These are phyloP conservation scores for Trapa incisa DNA, from an alignment of 345 rosid genomes.

Conservation along the genomic window DNA sequence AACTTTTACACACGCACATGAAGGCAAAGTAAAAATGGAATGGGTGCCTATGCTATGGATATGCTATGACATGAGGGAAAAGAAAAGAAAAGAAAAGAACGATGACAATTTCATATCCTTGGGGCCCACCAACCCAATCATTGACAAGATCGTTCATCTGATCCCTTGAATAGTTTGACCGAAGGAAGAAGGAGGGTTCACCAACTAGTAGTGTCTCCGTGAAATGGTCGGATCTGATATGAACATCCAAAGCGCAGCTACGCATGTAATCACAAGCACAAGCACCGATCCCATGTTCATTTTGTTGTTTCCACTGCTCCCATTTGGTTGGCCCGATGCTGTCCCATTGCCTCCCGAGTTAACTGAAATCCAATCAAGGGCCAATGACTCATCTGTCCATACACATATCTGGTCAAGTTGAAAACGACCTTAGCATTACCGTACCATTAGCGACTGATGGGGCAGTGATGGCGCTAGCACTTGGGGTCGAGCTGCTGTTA, in stretches of 20 bases:
- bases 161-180: no score
- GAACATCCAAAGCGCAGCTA: not conserved
- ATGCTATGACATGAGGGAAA: no score
- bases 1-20: no score
- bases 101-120: no score
- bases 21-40: no score
- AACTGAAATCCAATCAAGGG: not conserved
- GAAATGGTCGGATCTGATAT: not conserved
- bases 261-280: not conserved
- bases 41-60: no score
- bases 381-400: not conserved
- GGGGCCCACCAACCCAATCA: no score
- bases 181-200: no score
- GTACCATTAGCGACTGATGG: slow-evolving; percentile 2
- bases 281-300: slow-evolving; percentile 2
- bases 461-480: not conserved
- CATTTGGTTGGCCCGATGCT: not conserved
- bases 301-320: slow-evolving; percentile 3
- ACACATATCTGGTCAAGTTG: no score
- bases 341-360: slow-evolving; percentile 3
- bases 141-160: no score
- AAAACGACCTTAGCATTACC: not conserved
- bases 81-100: no score
- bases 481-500: not conserved
- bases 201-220: no score